These are phyloP conservation scores for Phytophthora hybrid DNA, from an alignment of 352 stramenopile species.

Conservation along the genomic window DNA sequence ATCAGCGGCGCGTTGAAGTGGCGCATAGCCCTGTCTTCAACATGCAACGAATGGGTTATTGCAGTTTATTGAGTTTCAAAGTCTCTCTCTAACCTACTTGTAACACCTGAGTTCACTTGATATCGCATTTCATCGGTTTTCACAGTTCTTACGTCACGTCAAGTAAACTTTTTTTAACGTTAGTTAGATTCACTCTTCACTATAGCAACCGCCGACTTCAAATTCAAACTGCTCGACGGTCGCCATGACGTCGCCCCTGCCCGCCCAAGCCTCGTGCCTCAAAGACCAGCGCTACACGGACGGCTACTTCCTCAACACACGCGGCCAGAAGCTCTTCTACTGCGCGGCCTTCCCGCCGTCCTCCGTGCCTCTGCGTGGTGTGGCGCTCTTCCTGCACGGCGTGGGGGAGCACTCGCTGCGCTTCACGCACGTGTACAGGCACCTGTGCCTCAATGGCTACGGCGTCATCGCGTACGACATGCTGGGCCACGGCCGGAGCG, in stretches of 20 bases:
- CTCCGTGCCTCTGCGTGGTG: constrained; percentile 41
- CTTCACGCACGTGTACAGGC: constrained; percentile 67
- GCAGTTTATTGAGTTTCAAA: no score
- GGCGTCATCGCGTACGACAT: constrained; percentile 76
- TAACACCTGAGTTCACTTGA: no score
- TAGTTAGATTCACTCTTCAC: no score
- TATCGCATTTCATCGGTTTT: not conserved
- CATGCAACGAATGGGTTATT: not conserved
- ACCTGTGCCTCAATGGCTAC: constrained; percentile 53
- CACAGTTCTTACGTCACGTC: not conserved
- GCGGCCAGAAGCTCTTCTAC: constrained; percentile 67
- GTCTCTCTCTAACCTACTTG: no score
- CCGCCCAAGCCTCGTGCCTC: constrained; percentile 20
- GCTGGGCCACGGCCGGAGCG: constrained; percentile 63
- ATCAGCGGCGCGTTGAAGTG: not conserved
- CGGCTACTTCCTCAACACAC: constrained; percentile 54
- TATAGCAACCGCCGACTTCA: not conserved
- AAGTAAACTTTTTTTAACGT: not conserved
- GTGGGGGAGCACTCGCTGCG: constrained; percentile 70
- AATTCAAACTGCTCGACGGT: not conserved
- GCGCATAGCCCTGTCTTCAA: not conserved
- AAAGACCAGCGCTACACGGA: constrained; percentile 45
- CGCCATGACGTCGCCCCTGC: constrained; percentile 11
- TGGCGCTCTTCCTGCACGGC: constrained; percentile 73
- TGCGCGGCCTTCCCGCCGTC: constrained; percentile 52